Base-by-base conservation (phyloP, 805 yeast species). In the Metschnikowia proteae region DNA sequence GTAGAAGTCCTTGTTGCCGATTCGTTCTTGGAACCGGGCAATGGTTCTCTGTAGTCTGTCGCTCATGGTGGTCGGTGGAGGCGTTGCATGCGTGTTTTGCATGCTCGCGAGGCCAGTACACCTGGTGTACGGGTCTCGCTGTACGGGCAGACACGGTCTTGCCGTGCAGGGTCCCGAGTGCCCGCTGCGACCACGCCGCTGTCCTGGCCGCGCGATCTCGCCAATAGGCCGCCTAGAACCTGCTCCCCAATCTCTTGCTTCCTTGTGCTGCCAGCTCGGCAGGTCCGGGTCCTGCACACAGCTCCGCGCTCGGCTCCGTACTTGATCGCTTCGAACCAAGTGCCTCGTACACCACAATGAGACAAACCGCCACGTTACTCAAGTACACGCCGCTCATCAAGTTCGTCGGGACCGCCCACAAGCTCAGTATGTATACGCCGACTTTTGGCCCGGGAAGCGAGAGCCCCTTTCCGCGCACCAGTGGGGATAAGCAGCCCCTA, bases 371-470 rank as follows among this genome's bases (percentile, higher is more conserved):
- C 27, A 59, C 64, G 46, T 59, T 71, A 52, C 60, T 70, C 46
- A 65, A 71, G 56, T 77, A 80, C 62, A 73, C 76, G 25, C 97
- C 96, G 11, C 73, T 83, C 65, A 92, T 92, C 70, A 86, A 84
- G 62, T 92, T 92, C 63, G 79, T 89, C 41, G 97, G 97, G 37
- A 90, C 90, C 41, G 84, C 89, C 43, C 88, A 84, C 64, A 27
- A 37, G n/a, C 56, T 49, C 25, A 47, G 60, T 57, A 57, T 49
- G 60, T 51, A 38, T 27, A 25, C 6, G 22, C n/a, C 33, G 5
- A 30, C 1, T 30, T 10, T 8, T 10, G 6, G 33, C 13, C 17
- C 1, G 2, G 2, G 17, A 17, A 17, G 17, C 17, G 17, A 17
- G 17, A 17, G 1, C 17, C 17, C 17, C 17, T 1, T 17, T 17